phyloP scores from a whole-genome alignment of 805 yeast genomes.

The Barnettozyma salicaria region DNA sequence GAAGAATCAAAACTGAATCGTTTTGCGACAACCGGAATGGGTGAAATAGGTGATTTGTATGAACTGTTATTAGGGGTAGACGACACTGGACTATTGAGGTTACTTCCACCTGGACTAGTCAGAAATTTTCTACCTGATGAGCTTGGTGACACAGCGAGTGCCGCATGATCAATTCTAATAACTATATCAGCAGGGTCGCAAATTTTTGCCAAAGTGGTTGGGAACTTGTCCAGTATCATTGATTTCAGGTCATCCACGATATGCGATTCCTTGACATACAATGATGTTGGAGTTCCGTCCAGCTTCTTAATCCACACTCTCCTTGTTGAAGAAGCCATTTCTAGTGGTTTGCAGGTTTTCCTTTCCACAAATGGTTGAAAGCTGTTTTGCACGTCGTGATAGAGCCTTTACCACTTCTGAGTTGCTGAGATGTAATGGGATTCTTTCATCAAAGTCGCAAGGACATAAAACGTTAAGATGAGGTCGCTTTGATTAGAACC shows the following conservation, averaged over 20 bases:
- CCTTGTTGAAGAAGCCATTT: conserved; percentile 18
- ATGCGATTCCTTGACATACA: conserved; percentile 53
- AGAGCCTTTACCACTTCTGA: too few species aligned
- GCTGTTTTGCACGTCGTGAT: too few species aligned
- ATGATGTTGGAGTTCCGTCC: conserved; percentile 60
- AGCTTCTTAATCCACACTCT: conserved; percentile 53
- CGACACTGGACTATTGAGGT: conserved; percentile 2
- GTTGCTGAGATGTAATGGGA: too few species aligned
- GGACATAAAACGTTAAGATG: too few species aligned
- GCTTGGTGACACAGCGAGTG: conserved; percentile 8
- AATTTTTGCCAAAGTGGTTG: conserved; percentile 54
- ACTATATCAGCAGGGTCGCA: conserved; percentile 66
- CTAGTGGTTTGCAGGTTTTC: conserved; percentile 13
- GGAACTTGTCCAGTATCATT: conserved; percentile 55
- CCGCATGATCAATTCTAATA: conserved; percentile 25
- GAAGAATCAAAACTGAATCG: conserved; percentile 9
- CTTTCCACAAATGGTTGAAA: conserved; percentile 6
- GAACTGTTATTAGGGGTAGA: neutral
- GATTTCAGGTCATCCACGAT: conserved; percentile 79
- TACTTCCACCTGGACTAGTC: too few species aligned
- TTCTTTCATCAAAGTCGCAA: too few species aligned
- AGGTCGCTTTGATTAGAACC: too few species aligned
- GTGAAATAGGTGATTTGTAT: conserved; percentile 21
- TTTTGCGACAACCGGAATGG: conserved; percentile 22
- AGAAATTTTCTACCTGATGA: conserved; percentile 8